Base-by-base conservation (phyloP, 768 basidiomycete genomes). In the Suillus clintonianus region DNA sequence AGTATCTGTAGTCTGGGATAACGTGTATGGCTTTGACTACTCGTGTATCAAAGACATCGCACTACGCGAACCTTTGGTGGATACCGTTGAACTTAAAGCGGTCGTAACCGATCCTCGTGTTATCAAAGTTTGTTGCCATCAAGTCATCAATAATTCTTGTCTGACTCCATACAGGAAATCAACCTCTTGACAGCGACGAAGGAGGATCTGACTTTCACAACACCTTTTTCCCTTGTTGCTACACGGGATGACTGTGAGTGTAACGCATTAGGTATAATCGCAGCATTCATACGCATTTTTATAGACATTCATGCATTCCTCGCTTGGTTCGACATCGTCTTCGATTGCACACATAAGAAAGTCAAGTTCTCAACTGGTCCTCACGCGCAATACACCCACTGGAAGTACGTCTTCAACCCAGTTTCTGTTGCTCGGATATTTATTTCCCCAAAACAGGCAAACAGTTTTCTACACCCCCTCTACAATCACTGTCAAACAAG, bases 11-110 rank as follows among this genome's bases (percentile, higher is more conserved):
- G 97, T 97, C 83, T 99, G 97, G 97, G 95, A 98, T 72, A 95
- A 98, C 71, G 97, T 99, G 24, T 99, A 99, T 77, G 97, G 97
- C 30, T 99, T 99, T 78, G 96, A 99, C 78, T 99, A 94, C 79
- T 97, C 95, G 45, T 98, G 97, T 76, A 99, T 99, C 83, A 98
- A 99, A 79, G 95, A 97, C 75, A 97, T 99, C 69, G 97, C 97
- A 2, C 80, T 99, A 61, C 86, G 92, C 36, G 97, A 99, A 75
- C 97, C 97, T 50, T 83, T 99, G 53, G 97, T 99, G 37, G 97
- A 99, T 78, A 97, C 95, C n/a, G 97, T 99, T 64, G 97, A 99
- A 68, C 80, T 99, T 69, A 97, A 96, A 78, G 82, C 95, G 2
- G 96, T 99, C 62, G 95, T 95, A 47, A 95, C 95, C 3, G 89